Evolutionary conservation across 331 rosid species (phyloP).

Genomic region (Arachis monticola): DNA sequence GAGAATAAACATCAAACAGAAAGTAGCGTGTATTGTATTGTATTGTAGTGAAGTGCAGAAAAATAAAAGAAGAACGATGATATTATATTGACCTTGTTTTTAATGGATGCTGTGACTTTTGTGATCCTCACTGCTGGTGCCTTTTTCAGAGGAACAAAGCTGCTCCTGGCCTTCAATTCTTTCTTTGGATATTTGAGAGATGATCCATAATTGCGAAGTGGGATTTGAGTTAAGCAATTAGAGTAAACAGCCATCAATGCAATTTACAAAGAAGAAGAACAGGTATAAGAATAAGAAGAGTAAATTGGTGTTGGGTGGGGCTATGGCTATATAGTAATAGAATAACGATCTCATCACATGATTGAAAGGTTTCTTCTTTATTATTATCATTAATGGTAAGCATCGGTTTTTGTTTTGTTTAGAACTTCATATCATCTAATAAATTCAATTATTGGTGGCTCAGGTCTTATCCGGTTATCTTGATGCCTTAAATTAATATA

Average conservation of each 20-base stretch:
- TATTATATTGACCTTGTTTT: conserved; percentile 57
- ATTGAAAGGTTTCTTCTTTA: background rate
- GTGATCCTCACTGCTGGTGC: conserved; percentile 51
- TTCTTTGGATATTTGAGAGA: conserved; percentile 47
- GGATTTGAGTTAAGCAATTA: conserved; percentile 41
- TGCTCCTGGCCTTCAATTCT: conserved; percentile 46
- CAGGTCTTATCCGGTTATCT: conserved; percentile 48
- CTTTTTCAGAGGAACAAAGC: conserved; percentile 47
- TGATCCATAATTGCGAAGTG: conserved; percentile 51
- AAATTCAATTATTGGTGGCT: conserved; percentile 51
- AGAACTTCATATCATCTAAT: background rate
- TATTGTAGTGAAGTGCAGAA: background rate
- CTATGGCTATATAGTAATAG: conserved; percentile 27
- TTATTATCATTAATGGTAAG: conserved; percentile 1
- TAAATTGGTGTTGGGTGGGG: conserved; percentile 13
- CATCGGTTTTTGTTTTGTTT: background rate
- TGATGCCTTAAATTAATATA: conserved; percentile 32
- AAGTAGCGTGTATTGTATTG: background rate
- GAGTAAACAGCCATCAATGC: conserved; percentile 61
- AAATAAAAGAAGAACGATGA: background rate
- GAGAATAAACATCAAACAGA: conserved; percentile 17
- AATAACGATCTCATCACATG: conserved; percentile 25
- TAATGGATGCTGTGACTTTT: conserved; percentile 52
- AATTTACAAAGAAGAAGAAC: conserved; percentile 16
- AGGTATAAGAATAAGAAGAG: conserved; percentile 23